These are phyloP conservation scores for Naumovozyma baii DNA, from an alignment of 805 yeast genomes.

Conservation along the genomic window DNA sequence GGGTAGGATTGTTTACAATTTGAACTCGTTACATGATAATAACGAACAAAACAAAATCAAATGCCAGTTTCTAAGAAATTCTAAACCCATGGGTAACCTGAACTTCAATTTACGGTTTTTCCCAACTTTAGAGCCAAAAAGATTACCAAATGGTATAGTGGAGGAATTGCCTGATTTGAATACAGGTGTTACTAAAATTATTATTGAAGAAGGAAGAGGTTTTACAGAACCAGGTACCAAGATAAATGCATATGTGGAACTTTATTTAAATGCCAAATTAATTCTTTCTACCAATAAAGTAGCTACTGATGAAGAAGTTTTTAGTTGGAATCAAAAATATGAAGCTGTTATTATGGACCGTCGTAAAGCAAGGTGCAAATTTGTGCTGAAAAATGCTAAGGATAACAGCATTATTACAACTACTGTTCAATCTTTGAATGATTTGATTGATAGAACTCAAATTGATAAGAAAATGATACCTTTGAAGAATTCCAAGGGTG, in stretches of 20 bases:
- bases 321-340: slow-evolving; percentile 51
- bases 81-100: slow-evolving; percentile 72
- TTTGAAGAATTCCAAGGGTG: slow-evolving; percentile 60
- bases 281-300: slow-evolving; percentile 42
- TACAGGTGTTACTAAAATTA: slow-evolving; percentile 71
- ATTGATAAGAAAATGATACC: slow-evolving; percentile 74
- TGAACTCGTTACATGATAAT: slow-evolving; percentile 52
- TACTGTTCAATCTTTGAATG: slow-evolving; percentile 46
- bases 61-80: slow-evolving; percentile 64
- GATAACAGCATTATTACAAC: slow-evolving; percentile 50
- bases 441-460: slow-evolving; percentile 66
- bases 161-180: slow-evolving; percentile 86
- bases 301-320: slow-evolving; percentile 52
- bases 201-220: slow-evolving; percentile 36
- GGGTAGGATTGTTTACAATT: slow-evolving; percentile 67
- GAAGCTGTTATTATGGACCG: slow-evolving; percentile 69
- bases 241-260: slow-evolving; percentile 58
- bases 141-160: slow-evolving; percentile 65
- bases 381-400: slow-evolving; percentile 55
- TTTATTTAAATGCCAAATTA: slow-evolving; percentile 53
- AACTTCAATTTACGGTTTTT: slow-evolving; percentile 61
- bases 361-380: slow-evolving; percentile 56
- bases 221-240: slow-evolving; percentile 39
- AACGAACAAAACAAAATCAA: slow-evolving; percentile 40
- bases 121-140: slow-evolving; percentile 58